A percentile compares a stretch with the other conserved stretches of the same genome.
phyloP scores from a whole-genome alignment of 176 grass and related monocot genomes.

The Musa troglodytarum region DNA sequence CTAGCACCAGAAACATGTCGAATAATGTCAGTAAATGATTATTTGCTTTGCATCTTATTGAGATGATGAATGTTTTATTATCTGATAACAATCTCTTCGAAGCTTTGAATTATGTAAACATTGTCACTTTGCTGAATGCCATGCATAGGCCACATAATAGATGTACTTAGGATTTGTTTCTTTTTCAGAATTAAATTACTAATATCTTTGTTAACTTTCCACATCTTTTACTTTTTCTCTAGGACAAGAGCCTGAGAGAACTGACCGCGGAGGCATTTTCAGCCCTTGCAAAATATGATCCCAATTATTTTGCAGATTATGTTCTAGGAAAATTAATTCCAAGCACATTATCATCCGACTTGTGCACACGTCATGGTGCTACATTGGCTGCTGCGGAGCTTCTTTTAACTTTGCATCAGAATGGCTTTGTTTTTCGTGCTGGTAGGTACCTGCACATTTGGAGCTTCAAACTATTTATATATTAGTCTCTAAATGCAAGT shows the following conservation, averaged over 20 bases:
- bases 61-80: too few species aligned
- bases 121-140: background rate
- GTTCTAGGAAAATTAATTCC: constrained; percentile 74
- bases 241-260: constrained; percentile 82
- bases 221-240: constrained; percentile 15
- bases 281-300: constrained; percentile 80
- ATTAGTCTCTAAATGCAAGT: background rate
- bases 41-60: too few species aligned
- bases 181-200: background rate
- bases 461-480: background rate
- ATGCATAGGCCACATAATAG: background rate
- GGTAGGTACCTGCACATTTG: constrained; percentile 23
- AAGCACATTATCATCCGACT: constrained; percentile 72
- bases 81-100: background rate
- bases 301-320: constrained; percentile 55
- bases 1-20: background rate
- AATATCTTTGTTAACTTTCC: background rate
- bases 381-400: constrained; percentile 80
- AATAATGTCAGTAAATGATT: background rate
- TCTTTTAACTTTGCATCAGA: constrained; percentile 54
- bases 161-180: background rate
- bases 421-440: constrained; percentile 53
- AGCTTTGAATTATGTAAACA: background rate
- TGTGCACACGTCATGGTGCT: constrained; percentile 93
- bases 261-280: constrained; percentile 72